phyloP scores from a whole-genome alignment of 2,329 filamentous ascomycete species.

The Periconia digitata region DNA sequence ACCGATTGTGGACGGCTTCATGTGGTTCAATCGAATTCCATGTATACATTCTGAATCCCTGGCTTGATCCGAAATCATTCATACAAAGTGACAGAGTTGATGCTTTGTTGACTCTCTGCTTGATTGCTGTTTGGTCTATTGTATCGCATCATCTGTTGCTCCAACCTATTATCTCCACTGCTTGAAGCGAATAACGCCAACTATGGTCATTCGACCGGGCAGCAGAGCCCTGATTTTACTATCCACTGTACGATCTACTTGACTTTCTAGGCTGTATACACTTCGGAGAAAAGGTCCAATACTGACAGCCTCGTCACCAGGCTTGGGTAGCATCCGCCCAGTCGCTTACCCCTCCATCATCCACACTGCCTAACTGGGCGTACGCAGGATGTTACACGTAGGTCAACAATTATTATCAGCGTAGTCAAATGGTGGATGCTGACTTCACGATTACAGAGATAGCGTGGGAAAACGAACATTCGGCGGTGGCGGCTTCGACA shows the following conservation, averaged over 20 bases:
- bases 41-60: too few species aligned
- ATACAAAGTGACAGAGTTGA: too few species aligned
- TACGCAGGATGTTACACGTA: conserved; percentile 35
- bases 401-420: background rate
- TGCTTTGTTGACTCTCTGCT: too few species aligned
- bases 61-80: too few species aligned
- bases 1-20: too few species aligned
- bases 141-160: too few species aligned
- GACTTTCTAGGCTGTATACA: conserved; percentile 1
- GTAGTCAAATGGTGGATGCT: background rate
- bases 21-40: too few species aligned
- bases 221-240: conserved; percentile 10
- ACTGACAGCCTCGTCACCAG: conserved; percentile 12
- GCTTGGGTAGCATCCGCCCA: conserved; percentile 4
- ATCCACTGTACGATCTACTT: conserved; percentile 13
- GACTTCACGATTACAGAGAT: conserved; percentile 11
- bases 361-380: conserved; percentile 18
- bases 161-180: too few species aligned
- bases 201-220: background rate
- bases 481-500: background rate
- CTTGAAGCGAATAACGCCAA: too few species aligned
- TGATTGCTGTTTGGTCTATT: too few species aligned
- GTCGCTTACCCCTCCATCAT: conserved; percentile 7
- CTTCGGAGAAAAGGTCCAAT: background rate
- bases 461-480: conserved; percentile 6